A percentile compares a stretch with the other conserved stretches of the same genome.
Conservation (phyloP, 2,329 filamentous ascomycete species). For the Aspergillus quadricinctus region DNA sequence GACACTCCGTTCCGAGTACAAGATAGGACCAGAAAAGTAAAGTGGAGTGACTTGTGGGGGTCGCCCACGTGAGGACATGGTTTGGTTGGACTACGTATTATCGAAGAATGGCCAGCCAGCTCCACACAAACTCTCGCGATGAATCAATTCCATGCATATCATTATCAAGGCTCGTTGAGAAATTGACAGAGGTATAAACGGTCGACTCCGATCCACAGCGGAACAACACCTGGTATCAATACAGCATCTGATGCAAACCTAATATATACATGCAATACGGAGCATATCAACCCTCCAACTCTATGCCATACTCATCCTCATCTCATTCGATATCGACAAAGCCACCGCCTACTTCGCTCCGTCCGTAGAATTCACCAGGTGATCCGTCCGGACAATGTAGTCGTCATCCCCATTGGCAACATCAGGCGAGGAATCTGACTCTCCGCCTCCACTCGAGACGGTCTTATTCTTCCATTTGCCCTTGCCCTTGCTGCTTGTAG, state of each 20-base stretch:
- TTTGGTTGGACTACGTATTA: no score
- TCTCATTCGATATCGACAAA: not conserved
- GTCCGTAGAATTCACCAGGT: slow-evolving; percentile 19
- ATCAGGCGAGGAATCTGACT: slow-evolving; percentile 30
- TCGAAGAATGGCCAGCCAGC: no score
- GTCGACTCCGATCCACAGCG: not conserved
- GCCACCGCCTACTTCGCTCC: slow-evolving; percentile 4
- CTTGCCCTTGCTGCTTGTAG: slow-evolving; percentile 25
- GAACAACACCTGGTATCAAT: not conserved
- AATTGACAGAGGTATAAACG: not conserved
- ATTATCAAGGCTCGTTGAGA: not conserved
- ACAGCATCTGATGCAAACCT: not conserved
- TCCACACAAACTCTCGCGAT: not conserved
- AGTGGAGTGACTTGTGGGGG: not conserved
- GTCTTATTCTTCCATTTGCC: slow-evolving; percentile 17
- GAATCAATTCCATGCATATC: not conserved
- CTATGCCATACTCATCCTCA: not conserved
- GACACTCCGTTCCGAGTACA: no score
- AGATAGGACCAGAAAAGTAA: not conserved
- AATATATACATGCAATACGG: slow-evolving; percentile 1
- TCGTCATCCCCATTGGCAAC: slow-evolving; percentile 33
- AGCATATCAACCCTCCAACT: not conserved
- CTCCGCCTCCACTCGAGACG: slow-evolving; percentile 31
- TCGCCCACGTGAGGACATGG: not conserved
- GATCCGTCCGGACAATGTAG: slow-evolving; percentile 37